Conservation (phyloP, 768 basidiomycete genomes). For the Auricularia cornea region DNA sequence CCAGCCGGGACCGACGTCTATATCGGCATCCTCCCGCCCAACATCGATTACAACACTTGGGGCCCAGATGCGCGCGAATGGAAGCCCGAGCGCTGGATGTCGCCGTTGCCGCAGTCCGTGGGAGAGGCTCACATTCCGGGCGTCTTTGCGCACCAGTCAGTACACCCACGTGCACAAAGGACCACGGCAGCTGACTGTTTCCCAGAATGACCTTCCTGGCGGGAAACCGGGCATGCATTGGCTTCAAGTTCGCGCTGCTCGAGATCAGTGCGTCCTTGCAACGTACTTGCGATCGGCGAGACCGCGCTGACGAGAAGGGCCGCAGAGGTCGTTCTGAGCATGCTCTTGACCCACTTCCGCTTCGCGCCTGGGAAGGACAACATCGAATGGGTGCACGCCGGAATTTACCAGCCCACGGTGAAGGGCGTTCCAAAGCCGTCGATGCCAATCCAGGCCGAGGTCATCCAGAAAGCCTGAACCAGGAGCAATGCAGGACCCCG, state of each 20-base stretch:
- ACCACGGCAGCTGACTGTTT: too few relatives aligned
- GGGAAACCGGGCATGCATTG: constrained; percentile 41
- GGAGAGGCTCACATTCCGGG: constrained; percentile 34
- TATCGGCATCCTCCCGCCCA: constrained; percentile 21
- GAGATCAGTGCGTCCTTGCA: constrained; percentile 48
- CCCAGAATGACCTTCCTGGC: constrained; percentile 55
- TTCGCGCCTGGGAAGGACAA: constrained; percentile 29
- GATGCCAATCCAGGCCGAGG: neutral
- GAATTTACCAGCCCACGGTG: neutral
- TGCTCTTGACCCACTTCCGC: constrained; percentile 28
- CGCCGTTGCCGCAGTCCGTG: constrained; percentile 14
- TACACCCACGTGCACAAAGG: too few relatives aligned
- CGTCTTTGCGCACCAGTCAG: constrained; percentile 44
- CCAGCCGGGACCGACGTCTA: constrained; percentile 19
- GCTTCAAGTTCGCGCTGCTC: constrained; percentile 47
- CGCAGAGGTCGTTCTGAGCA: constrained; percentile 35
- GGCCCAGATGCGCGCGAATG: constrained; percentile 34
- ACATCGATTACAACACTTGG: constrained; percentile 31
- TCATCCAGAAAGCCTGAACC: too few relatives aligned
- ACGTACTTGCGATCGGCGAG: too few relatives aligned
- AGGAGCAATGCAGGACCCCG: too few relatives aligned
- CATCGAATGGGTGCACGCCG: constrained; percentile 30
- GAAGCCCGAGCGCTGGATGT: constrained; percentile 41
- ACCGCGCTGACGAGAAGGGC: too few relatives aligned
- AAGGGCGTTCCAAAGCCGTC: neutral